These are phyloP conservation scores for Kwoniella newhampshirensis DNA, from an alignment of 768 basidiomycete species.

Conservation along the genomic window DNA sequence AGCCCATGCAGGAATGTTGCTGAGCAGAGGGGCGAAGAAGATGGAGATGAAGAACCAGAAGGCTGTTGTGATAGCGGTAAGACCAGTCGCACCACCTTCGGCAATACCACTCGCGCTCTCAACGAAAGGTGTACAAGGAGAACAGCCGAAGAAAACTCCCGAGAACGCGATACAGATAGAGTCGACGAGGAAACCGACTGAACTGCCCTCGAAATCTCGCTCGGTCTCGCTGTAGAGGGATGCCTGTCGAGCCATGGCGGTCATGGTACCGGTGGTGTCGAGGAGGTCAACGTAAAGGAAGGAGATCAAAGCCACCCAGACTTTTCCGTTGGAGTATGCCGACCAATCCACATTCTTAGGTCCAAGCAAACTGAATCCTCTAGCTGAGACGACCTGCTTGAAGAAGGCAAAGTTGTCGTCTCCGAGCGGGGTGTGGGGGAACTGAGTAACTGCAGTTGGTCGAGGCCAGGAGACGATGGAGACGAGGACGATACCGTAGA, in stretches of 20 bases:
- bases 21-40: constrained; percentile 86
- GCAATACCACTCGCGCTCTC: constrained; percentile 37
- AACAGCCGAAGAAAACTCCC: constrained; percentile 44
- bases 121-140: constrained; percentile 46
- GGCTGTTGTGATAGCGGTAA: constrained; percentile 72
- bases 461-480: constrained; percentile 85
- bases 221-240: constrained; percentile 82
- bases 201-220: constrained; percentile 77
- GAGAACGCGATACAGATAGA: constrained; percentile 40
- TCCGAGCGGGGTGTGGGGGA: constrained; percentile 70
- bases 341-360: constrained; percentile 43
- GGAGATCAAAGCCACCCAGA: constrained; percentile 84
- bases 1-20: constrained; percentile 81
- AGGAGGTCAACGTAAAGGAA: constrained; percentile 85
- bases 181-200: constrained; percentile 47
- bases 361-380: constrained; percentile 41
- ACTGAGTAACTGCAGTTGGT: constrained; percentile 74
- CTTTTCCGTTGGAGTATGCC: constrained; percentile 62
- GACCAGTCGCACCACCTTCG: constrained; percentile 86
- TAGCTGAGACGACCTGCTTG: constrained; percentile 69
- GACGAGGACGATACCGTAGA: constrained; percentile 72
- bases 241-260: constrained; percentile 88
- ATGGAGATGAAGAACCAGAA: constrained; percentile 77
- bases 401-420: constrained; percentile 77
- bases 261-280: constrained; percentile 68